Evolutionary conservation across 225 moss, liverwort and hornwort species (phyloP).

Genomic region (Marchantia polymorpha): DNA sequence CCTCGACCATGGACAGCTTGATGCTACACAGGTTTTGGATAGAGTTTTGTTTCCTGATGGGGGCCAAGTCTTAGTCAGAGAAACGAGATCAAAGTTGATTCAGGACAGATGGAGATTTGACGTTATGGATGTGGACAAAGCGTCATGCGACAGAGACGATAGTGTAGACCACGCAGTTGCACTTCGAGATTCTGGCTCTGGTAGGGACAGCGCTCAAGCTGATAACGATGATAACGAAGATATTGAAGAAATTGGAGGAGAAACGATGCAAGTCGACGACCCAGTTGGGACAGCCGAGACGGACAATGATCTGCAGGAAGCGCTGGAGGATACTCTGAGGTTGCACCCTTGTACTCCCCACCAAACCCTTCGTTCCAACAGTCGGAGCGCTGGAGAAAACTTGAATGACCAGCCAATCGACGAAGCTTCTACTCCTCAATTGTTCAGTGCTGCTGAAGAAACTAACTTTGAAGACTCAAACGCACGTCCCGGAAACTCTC

Average conservation of each 20-base stretch:
- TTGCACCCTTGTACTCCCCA: conserved; percentile 2
- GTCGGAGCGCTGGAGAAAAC: not conserved
- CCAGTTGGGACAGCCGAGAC: conserved; percentile 12
- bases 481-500: not conserved
- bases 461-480: not conserved
- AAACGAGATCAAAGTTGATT: conserved; percentile 16
- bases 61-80: not conserved
- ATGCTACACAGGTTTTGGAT: conserved; percentile 22
- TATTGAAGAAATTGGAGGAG: conserved; percentile 11
- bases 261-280: conserved; percentile 33
- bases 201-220: conserved; percentile 19
- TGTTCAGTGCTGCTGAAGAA: not conserved
- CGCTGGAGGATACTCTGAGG: not conserved
- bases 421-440: not conserved
- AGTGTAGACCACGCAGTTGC: not conserved
- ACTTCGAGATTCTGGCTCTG: not conserved
- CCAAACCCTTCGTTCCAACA: not conserved
- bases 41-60: not conserved
- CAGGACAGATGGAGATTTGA: conserved; percentile 21
- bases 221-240: conserved; percentile 12
- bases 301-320: conserved; percentile 1
- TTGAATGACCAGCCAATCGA: not conserved
- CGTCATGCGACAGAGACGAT: not conserved
- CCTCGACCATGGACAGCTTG: conserved; percentile 27
- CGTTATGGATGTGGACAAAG: conserved; percentile 12